Evolutionary conservation across 257 asterid species (phyloP), one percentile per base, ranked within the genome.

Genomic region (Nicotiana paniculata): DNA sequence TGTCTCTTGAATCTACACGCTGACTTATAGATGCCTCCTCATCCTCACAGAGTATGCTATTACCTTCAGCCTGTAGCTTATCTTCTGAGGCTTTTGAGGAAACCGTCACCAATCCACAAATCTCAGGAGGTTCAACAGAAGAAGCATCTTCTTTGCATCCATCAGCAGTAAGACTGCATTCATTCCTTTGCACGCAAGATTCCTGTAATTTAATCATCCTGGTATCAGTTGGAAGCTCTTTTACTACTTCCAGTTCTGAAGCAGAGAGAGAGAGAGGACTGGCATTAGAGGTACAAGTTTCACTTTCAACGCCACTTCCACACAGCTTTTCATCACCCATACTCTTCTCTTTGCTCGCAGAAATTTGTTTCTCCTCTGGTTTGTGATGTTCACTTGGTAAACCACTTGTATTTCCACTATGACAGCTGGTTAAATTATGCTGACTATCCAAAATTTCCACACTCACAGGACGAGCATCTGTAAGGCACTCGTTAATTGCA

Each of bases 141-240:
- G 72, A 70, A 48, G 74, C 69, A 85, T 82, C 88, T 74, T 87
- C 87, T 18, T 82, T 78, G 88, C 76, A 79, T 37, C 28, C 75
- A 51, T 79, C 82, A 62, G 17, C 17, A 24, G 18, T 26, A 65
- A 77, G 81, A 77, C 72, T 18, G 61, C 51, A 58, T 68, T 53
- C 37, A 26, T 67, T 39, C 69, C 46, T 15, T 55, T 72, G 81
- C 69, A 61, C 67, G 26, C 87, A 81, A 83, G 86, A 79, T 78
- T 87, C 87, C 62, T 79, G 84, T 10, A 68, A 39, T 62, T 75
- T 53, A 77, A 76, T 63, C 57, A 81, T 30, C 28, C 80, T 63
- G 55, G 86, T 84, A 83, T 85, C 90, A 81, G 43, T 90, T 70
- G 86, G 89, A 86, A 78, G 88, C 82, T 88, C 92, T 77, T 83